Conservation (phyloP, 352 stramenopile species). For the Globisporangium takayamanum region DNA sequence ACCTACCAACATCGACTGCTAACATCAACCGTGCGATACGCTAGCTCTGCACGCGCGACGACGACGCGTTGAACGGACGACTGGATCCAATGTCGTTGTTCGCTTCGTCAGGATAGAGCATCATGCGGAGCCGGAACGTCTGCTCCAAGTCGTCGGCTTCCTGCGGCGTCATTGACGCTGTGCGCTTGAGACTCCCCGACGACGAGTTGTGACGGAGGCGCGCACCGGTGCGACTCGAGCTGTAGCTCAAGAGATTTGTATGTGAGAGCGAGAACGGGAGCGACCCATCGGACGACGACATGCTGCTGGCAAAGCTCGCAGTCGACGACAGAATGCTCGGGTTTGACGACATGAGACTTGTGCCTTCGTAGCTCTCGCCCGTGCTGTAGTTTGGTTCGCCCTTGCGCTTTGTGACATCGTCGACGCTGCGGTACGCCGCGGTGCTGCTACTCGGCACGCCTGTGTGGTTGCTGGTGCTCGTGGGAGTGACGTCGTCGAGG, state of each 20-base stretch:
- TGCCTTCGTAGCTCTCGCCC: constrained; percentile 14
- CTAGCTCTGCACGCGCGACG: background rate
- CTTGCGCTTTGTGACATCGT: constrained; percentile 1
- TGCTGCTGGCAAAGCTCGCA: constrained; percentile 9
- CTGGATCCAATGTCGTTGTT: background rate
- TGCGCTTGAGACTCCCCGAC: background rate
- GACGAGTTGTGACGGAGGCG: background rate
- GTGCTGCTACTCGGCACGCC: background rate
- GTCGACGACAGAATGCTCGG: constrained; percentile 7
- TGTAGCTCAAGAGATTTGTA: background rate
- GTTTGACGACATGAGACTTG: constrained; percentile 14
- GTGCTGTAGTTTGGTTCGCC: constrained; percentile 8
- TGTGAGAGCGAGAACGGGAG: constrained; percentile 2
- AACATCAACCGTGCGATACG: background rate
- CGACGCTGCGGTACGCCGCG: background rate
- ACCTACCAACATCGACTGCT: background rate
- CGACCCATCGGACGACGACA: constrained; percentile 7
- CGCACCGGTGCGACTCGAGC: background rate
- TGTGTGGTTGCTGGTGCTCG: background rate
- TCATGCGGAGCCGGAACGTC: constrained; percentile 27
- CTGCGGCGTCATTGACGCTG: constrained; percentile 2
- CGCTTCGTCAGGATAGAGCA: constrained; percentile 20
- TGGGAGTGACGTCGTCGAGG: background rate
- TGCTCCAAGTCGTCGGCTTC: constrained; percentile 21
- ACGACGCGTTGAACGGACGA: background rate